phyloP scores from a whole-genome alignment of 164 flowering plant species.

The Amborella trichopoda region DNA sequence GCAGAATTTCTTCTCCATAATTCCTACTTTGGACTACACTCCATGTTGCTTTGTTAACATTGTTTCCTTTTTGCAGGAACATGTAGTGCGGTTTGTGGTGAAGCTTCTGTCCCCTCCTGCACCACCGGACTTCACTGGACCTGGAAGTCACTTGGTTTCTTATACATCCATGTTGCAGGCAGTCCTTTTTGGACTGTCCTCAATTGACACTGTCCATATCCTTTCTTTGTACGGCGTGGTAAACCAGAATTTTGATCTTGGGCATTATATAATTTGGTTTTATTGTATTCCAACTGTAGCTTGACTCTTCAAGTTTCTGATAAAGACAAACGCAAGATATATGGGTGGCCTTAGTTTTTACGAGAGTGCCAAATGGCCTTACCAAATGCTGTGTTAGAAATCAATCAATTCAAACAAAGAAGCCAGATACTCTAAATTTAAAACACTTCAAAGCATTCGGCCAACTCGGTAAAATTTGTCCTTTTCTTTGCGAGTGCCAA shows the following conservation, averaged over 20 bases:
- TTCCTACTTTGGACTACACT: background rate
- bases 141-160: slow-evolving; percentile 49
- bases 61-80: slow-evolving; percentile 47
- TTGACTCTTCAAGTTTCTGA: too few relatives aligned
- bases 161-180: slow-evolving; percentile 56
- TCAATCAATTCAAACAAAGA: too few relatives aligned
- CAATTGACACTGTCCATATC: slow-evolving; percentile 66
- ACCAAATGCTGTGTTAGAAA: too few relatives aligned
- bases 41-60: background rate
- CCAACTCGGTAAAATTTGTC: too few relatives aligned
- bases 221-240: slow-evolving; percentile 87
- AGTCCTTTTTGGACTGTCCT: slow-evolving; percentile 51
- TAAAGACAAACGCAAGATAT: too few relatives aligned
- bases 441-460: too few relatives aligned
- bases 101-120: slow-evolving; percentile 77
- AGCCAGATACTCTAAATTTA: too few relatives aligned
- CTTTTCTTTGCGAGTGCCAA: too few relatives aligned
- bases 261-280: background rate
- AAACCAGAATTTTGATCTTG: slow-evolving; percentile 13
- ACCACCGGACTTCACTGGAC: slow-evolving; percentile 48
- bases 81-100: slow-evolving; percentile 44
- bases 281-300: background rate
- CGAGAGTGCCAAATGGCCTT: too few relatives aligned
- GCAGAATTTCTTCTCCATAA: too few relatives aligned
- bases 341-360: too few relatives aligned